Evolutionary conservation across 495 filamentous ascomycete species (phyloP).

Genomic region (Acidomyces sp.): DNA sequence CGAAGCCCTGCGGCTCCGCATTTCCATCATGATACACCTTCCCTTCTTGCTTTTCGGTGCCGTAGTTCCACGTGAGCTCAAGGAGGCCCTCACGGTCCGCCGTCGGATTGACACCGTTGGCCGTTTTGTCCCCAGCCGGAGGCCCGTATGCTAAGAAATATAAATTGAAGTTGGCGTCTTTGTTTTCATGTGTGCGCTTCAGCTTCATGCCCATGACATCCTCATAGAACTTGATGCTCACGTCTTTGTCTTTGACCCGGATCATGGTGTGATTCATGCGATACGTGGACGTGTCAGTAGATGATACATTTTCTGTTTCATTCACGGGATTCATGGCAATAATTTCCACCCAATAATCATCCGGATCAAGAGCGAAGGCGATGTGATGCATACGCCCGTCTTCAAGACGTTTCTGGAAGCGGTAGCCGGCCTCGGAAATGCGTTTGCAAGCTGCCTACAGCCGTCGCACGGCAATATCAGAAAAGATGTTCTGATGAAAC

Average conservation of each 20-base stretch:
- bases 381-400: slow-evolving; percentile 83
- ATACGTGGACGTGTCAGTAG: slow-evolving; percentile 42
- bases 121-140: slow-evolving; percentile 36
- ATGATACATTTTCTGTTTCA: slow-evolving; percentile 40
- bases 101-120: slow-evolving; percentile 40
- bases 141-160: slow-evolving; percentile 81
- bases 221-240: slow-evolving; percentile 78
- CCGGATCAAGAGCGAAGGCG: slow-evolving; percentile 85
- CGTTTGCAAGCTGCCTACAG: slow-evolving; percentile 68
- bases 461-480: slow-evolving; percentile 3
- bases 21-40: slow-evolving; percentile 92
- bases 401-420: slow-evolving; percentile 83
- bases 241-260: slow-evolving; percentile 78
- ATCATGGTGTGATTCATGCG: slow-evolving; percentile 64
- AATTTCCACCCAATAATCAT: slow-evolving; percentile 62
- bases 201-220: slow-evolving; percentile 80
- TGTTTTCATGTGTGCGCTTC: slow-evolving; percentile 55
- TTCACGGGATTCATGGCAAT: slow-evolving; percentile 32
- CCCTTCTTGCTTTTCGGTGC: slow-evolving; percentile 75
- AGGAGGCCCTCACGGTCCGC: slow-evolving; percentile 68
- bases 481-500: too few species aligned
- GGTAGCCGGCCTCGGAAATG: slow-evolving; percentile 77
- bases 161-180: slow-evolving; percentile 64
- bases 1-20: slow-evolving; percentile 80
- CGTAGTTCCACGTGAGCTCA: slow-evolving; percentile 93